Conservation (phyloP, 2,329 filamentous ascomycete genomes). For the Aurifilum marmelostoma region DNA sequence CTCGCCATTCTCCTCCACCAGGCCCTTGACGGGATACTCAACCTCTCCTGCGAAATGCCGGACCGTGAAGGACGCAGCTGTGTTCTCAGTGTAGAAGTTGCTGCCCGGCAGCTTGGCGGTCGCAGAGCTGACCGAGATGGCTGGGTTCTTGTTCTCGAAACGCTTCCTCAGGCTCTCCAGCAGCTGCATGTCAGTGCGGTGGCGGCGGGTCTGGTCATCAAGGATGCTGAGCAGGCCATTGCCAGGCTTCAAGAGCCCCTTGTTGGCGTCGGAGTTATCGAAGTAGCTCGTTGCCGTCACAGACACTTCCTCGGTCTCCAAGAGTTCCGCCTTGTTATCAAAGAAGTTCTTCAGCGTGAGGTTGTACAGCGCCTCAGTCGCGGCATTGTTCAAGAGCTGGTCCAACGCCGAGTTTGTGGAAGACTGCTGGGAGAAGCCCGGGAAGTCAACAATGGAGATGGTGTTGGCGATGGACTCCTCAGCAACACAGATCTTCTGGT, state of each 20-base stretch:
- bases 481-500: slow-evolving; percentile 82
- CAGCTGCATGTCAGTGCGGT: slow-evolving; percentile 86
- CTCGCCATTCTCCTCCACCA: slow-evolving; percentile 95
- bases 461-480: slow-evolving; percentile 93
- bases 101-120: slow-evolving; percentile 80
- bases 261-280: slow-evolving; percentile 94
- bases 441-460: slow-evolving; percentile 93
- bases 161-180: slow-evolving; percentile 89
- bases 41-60: slow-evolving; percentile 97
- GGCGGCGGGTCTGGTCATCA: slow-evolving; percentile 91
- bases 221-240: slow-evolving; percentile 93
- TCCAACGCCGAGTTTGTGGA: slow-evolving; percentile 86
- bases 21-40: slow-evolving; percentile 83
- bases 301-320: slow-evolving; percentile 91
- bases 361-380: slow-evolving; percentile 89
- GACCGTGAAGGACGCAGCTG: slow-evolving; percentile 80
- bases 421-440: slow-evolving; percentile 84
- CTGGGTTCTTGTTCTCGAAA: slow-evolving; percentile 92
- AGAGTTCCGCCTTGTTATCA: slow-evolving; percentile 86
- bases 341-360: slow-evolving; percentile 95
- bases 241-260: slow-evolving; percentile 85
- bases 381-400: slow-evolving; percentile 92
- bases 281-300: slow-evolving; percentile 95
- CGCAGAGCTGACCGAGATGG: slow-evolving; percentile 77
- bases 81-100: slow-evolving; percentile 86